Percentiles rank a stretch among this genome's conserved stretches.
phyloP scores from a whole-genome alignment of 2,329 filamentous ascomycete species.

The Claviceps cyperi region DNA sequence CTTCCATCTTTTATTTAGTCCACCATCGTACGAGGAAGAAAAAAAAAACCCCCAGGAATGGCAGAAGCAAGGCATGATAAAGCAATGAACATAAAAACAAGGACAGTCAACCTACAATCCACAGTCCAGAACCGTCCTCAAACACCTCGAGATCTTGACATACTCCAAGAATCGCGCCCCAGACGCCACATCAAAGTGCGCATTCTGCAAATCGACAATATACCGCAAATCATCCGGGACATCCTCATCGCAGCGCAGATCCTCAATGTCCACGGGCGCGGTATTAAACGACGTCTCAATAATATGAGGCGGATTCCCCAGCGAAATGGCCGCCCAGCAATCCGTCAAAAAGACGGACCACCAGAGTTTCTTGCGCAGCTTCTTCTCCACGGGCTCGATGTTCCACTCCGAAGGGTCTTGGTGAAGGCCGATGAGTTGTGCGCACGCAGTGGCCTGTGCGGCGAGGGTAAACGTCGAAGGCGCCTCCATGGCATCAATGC shows the following conservation, averaged over 20 bases:
- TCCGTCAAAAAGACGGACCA: conserved; percentile 29
- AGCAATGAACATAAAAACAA: neutral
- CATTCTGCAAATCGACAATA: conserved; percentile 20
- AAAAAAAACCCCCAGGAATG: neutral
- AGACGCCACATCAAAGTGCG: conserved; percentile 18
- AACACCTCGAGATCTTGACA: conserved; percentile 16
- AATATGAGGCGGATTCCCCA: conserved; percentile 33
- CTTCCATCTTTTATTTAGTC: neutral
- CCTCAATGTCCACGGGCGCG: conserved; percentile 22
- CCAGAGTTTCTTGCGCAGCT: conserved; percentile 29
- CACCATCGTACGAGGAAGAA: neutral
- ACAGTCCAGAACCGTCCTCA: conserved; percentile 20
- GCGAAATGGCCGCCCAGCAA: conserved; percentile 30
- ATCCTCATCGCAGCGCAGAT: conserved; percentile 28
- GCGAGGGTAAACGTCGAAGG: conserved; percentile 29
- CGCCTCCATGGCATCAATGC: conserved; percentile 31
- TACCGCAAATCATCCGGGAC: conserved; percentile 20
- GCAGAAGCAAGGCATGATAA: neutral
- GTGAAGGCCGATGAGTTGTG: conserved; percentile 32
- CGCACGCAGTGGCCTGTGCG: conserved; percentile 27
- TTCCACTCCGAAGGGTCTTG: conserved; percentile 28
- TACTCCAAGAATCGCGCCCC: conserved; percentile 24
- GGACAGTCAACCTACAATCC: conserved; percentile 16
- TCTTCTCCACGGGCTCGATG: conserved; percentile 27
- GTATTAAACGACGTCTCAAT: conserved; percentile 26